Conservation (phyloP, 768 basidiomycete genomes). For the Tephrocybe sp. region DNA sequence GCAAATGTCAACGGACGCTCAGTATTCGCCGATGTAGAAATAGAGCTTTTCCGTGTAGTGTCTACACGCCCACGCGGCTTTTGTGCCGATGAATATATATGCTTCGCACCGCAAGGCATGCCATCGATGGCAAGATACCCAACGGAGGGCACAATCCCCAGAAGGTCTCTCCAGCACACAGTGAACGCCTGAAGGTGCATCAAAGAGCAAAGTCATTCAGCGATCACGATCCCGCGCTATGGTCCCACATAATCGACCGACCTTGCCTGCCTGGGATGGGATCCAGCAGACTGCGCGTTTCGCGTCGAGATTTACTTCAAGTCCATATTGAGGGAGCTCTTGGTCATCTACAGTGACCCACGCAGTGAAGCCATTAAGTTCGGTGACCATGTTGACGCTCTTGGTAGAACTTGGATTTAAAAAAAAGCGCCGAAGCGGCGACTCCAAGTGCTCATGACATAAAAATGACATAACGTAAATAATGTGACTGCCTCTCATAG, state of each 20-base stretch:
- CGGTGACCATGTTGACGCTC: background rate
- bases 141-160: background rate
- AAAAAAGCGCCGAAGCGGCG: background rate
- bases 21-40: background rate
- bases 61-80: conserved; percentile 3
- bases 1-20: conserved; percentile 8
- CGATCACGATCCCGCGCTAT: no score
- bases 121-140: conserved; percentile 10
- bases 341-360: conserved; percentile 3
- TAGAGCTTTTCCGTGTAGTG: background rate
- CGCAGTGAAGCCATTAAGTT: conserved; percentile 5
- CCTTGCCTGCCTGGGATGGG: conserved; percentile 5
- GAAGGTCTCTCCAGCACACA: conserved; percentile 8
- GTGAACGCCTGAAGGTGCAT: conserved; percentile 1
- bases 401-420: background rate
- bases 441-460: no score
- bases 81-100: conserved; percentile 7
- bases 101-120: conserved; percentile 10
- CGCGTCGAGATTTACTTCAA: background rate
- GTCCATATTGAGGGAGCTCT: conserved; percentile 3
- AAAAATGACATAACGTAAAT: no score
- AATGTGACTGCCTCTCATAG: no score
- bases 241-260: background rate
- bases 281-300: conserved; percentile 5
- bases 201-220: no score